Evolutionary conservation across 176 grass and related monocot genomes (phyloP), one percentile per base, ranked within the genome.

Genomic region (Phyllostachys edulis): DNA sequence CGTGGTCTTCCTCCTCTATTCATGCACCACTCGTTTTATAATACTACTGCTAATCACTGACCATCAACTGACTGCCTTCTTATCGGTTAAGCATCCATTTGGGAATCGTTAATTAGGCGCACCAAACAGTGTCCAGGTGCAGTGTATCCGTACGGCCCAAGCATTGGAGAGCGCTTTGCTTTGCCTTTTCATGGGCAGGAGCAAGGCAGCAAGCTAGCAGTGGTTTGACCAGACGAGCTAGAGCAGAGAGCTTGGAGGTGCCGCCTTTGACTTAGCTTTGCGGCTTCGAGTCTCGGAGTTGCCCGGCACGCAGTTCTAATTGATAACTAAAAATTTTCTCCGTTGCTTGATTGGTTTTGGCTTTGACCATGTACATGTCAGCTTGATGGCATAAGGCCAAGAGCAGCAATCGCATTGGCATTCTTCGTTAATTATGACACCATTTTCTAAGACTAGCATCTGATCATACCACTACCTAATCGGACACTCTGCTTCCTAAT

Each of bases 141-240:
- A 67, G 2, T 82, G 88, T 78, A 86, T 82, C 67, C 83, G 78
- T 78, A 69, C 26, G 29, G 38, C 38, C 6, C 83, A 90, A 86
- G 83, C 72, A 44, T 27, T 13, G 5, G 63, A 10, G 20, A 10
- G 26, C 11, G 41, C 51, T n/a, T 80, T 26, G 18, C 6, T 24
- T 60, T 2, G 54, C 37, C 20, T 29, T n/a, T 67, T 80, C 14
- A 44, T 57, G 0, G 46, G 49, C 16, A 16, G 61, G 71, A 37
- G 49, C 47, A 16, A 45, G 42, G 61, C 61, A 37, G 49, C 47
- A 16, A 45, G 42, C 42, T 4, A 8, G 36, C 1, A 57, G 78
- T 59, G 9, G 27, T 17, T 80, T 73, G n/a, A 61, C 4, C 57
- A 13, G 67, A 44, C 76, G 55, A 50, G 45, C 5, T 27, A 46